phyloP scores from a whole-genome alignment of 1,139 yeast genomes.

The Candida tunisiensis region DNA sequence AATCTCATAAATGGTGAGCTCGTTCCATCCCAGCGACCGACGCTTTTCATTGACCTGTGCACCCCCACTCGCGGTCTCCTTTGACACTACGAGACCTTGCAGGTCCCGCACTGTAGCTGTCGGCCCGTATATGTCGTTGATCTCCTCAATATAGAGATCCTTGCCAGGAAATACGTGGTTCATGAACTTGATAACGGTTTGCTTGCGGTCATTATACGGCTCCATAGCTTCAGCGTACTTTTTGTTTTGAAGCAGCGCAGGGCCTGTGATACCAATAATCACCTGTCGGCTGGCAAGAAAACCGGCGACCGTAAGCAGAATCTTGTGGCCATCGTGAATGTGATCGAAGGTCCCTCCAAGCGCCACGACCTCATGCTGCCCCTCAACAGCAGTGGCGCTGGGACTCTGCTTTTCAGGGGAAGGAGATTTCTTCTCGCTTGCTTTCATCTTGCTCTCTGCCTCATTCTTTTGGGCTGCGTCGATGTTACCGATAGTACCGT shows the following conservation, averaged over 20 bases:
- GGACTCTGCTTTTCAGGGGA: conserved; percentile 1
- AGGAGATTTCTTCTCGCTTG: not conserved
- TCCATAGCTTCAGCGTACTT: conserved; percentile 54
- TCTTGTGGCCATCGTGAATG: conserved; percentile 88
- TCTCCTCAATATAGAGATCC: conserved; percentile 31
- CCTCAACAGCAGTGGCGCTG: conserved; percentile 4
- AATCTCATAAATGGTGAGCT: conserved; percentile 40
- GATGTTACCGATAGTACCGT: too few species aligned
- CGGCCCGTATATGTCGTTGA: conserved; percentile 88
- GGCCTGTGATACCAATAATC: conserved; percentile 76
- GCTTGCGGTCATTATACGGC: conserved; percentile 33
- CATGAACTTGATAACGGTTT: conserved; percentile 32
- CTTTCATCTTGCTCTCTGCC: conserved; percentile 2
- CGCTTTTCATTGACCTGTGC: conserved; percentile 51
- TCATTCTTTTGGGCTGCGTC: not conserved
- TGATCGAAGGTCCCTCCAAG: conserved; percentile 98
- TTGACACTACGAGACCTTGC: conserved; percentile 64
- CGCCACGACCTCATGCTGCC: conserved; percentile 25
- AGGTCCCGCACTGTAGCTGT: conserved; percentile 66
- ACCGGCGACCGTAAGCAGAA: conserved; percentile 57
- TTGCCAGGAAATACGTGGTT: conserved; percentile 28
- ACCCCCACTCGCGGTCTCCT: conserved; percentile 70
- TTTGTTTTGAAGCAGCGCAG: conserved; percentile 57
- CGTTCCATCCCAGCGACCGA: conserved; percentile 33
- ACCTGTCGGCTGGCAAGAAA: conserved; percentile 38